Conservation (phyloP, 192 early-diverging fungal genomes). For the Ambispora gerdemannii region DNA sequence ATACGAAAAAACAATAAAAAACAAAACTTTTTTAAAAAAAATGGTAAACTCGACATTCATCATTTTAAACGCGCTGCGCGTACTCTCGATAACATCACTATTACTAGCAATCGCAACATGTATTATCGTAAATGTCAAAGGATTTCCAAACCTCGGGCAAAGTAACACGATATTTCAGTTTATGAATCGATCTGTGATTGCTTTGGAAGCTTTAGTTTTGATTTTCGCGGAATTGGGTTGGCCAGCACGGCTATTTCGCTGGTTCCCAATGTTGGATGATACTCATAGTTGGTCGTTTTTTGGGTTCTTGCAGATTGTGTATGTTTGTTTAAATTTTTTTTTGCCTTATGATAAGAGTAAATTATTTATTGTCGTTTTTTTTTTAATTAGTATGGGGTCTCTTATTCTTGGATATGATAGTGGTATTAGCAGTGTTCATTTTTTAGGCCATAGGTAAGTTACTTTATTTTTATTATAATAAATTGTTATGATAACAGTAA, state of each 20-base stretch:
- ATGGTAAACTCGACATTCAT: not conserved
- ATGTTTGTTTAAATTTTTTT: not conserved
- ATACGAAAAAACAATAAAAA: no score
- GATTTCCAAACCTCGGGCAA: conserved; percentile 16
- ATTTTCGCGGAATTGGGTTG: conserved; percentile 24
- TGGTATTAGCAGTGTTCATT: conserved; percentile 9
- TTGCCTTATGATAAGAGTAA: not conserved
- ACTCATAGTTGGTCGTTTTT: conserved; percentile 27
- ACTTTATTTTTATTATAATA: not conserved
- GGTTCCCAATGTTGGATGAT: conserved; percentile 27
- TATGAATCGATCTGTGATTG: conserved; percentile 20
- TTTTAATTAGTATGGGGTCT: conserved; percentile 8
- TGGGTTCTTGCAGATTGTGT: conserved; percentile 26
- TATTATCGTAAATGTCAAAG: conserved; percentile 27
- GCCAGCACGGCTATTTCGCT: not conserved
- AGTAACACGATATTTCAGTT: conserved; percentile 31
- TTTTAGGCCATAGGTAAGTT: conserved; percentile 23
- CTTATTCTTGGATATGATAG: conserved; percentile 30
- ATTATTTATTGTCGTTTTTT: no score
- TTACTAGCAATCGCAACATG: conserved; percentile 26
- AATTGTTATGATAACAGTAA: no score
- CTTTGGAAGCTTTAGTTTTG: conserved; percentile 17
- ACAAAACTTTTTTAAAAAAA: no score
- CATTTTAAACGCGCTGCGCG: conserved; percentile 19
- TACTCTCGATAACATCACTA: conserved; percentile 22